phyloP scores from a whole-genome alignment of 1,284 basidiomycete species.

The Leccinum subatratum region DNA sequence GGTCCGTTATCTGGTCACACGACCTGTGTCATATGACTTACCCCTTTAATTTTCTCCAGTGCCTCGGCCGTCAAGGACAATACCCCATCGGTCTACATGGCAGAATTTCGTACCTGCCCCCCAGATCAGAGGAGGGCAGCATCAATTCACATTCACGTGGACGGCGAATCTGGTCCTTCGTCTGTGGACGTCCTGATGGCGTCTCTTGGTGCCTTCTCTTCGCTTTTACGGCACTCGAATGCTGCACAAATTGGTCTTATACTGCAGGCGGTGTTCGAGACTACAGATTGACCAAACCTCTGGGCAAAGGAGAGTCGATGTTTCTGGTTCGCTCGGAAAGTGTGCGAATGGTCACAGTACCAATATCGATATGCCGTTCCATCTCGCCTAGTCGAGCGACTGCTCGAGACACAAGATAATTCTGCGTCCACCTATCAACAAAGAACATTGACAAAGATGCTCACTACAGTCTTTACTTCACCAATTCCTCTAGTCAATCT shows the following conservation, averaged over 20 bases:
- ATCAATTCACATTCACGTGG: constrained; percentile 81
- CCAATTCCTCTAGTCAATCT: constrained; percentile 85
- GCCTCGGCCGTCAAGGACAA: constrained; percentile 60
- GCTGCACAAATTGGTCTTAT: constrained; percentile 72
- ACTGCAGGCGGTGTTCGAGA: constrained; percentile 66
- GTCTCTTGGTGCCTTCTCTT: constrained; percentile 68
- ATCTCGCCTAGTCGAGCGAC: constrained; percentile 76
- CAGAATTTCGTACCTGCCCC: constrained; percentile 75
- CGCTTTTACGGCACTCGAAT: constrained; percentile 73
- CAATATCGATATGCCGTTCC: constrained; percentile 92
- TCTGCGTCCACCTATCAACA: constrained; percentile 54
- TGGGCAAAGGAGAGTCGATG: constrained; percentile 78
- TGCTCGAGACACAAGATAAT: constrained; percentile 67
- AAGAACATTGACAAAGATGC: constrained; percentile 73
- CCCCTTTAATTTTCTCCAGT: constrained; percentile 34
- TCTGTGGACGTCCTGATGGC: constrained; percentile 70
- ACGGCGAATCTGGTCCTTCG: constrained; percentile 83
- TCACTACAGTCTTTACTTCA: constrained; percentile 79
- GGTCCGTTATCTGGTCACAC: constrained; percentile 42
- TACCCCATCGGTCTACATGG: constrained; percentile 69
- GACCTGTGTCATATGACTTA: background rate
- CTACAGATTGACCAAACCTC: constrained; percentile 55
- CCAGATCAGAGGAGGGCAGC: constrained; percentile 75
- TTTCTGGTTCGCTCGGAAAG: constrained; percentile 76
- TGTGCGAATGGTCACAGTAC: constrained; percentile 82